phyloP scores from a whole-genome alignment of 2,329 filamentous ascomycete genomes.

The Trichoderma koningiopsis region DNA sequence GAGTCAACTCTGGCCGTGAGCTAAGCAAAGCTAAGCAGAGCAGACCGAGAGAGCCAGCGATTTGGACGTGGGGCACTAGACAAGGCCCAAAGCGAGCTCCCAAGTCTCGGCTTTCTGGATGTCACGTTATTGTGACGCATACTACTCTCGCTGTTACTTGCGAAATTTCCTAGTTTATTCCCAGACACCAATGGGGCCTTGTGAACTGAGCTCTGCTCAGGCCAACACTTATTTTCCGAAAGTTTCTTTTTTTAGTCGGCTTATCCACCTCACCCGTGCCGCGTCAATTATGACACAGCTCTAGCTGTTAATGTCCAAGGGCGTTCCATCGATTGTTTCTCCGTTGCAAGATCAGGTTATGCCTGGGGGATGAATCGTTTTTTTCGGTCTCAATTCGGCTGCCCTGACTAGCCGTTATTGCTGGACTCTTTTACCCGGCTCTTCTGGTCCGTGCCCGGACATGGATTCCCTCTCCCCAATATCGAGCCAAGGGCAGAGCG shows the following conservation, averaged over 20 bases:
- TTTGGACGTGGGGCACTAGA: neutral
- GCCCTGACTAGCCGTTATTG: constrained; percentile 23
- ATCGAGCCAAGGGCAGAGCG: constrained; percentile 9
- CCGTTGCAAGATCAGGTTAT: constrained; percentile 17
- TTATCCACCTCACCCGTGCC: constrained; percentile 9
- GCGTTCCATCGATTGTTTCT: constrained; percentile 4
- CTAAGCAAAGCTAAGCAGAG: neutral
- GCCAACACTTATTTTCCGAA: constrained; percentile 14
- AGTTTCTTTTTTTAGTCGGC: constrained; percentile 18
- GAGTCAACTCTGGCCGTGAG: neutral
- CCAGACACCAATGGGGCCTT: constrained; percentile 1
- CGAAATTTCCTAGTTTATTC: neutral
- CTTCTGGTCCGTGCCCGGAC: constrained; percentile 15
- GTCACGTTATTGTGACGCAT: constrained; percentile 23
- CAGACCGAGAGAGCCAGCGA: neutral
- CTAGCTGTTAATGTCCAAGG: neutral
- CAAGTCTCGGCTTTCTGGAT: neutral
- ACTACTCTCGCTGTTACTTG: neutral
- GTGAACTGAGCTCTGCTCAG: constrained; percentile 5
- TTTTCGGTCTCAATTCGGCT: constrained; percentile 25
- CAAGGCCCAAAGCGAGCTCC: neutral
- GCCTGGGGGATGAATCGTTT: constrained; percentile 8
- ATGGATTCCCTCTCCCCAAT: constrained; percentile 6
- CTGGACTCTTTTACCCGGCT: constrained; percentile 22
- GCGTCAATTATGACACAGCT: constrained; percentile 2